Conservation (phyloP, 345 rosid genomes). For the Bruguiera parviflora region DNA sequence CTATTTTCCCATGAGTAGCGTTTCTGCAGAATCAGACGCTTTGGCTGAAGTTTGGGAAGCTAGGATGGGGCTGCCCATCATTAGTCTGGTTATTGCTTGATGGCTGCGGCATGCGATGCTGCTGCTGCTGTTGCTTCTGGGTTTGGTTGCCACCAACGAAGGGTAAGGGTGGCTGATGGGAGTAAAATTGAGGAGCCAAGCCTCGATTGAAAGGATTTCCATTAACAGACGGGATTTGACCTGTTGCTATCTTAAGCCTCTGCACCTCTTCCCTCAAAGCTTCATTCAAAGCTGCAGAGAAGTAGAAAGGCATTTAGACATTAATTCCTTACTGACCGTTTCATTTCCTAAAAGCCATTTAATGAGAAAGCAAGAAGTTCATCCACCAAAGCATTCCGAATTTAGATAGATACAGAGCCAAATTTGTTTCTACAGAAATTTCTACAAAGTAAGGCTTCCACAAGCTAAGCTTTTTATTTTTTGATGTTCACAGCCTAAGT, state of each 20-base stretch:
- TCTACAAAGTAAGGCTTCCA: too few relatives aligned
- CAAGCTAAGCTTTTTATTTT: too few relatives aligned
- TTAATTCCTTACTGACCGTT: too few relatives aligned
- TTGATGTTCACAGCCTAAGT: too few relatives aligned
- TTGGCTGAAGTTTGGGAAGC: slow-evolving; percentile 27
- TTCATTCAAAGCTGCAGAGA: slow-evolving; percentile 72
- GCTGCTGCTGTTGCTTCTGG: slow-evolving; percentile 41
- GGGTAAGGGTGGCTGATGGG: slow-evolving; percentile 44
- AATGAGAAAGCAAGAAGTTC: too few relatives aligned
- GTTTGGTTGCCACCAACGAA: slow-evolving; percentile 41
- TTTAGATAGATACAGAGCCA: too few relatives aligned
- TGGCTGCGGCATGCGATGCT: slow-evolving; percentile 34
- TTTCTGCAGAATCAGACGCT: slow-evolving; percentile 5
- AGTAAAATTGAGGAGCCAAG: slow-evolving; percentile 41
- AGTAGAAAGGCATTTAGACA: too few relatives aligned
- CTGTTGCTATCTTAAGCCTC: slow-evolving; percentile 76
- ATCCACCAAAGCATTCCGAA: too few relatives aligned
- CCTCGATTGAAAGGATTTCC: slow-evolving; percentile 51
- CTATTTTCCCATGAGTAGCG: not conserved
- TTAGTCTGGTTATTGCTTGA: slow-evolving; percentile 18
- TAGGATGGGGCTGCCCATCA: slow-evolving; percentile 44
- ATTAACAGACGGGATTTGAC: slow-evolving; percentile 45
- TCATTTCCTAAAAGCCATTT: too few relatives aligned
- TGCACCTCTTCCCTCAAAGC: slow-evolving; percentile 78
- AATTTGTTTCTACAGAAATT: too few relatives aligned